Evolutionary conservation across 164 flowering plant species (phyloP).

Genomic region (Paratinospora sagittata): DNA sequence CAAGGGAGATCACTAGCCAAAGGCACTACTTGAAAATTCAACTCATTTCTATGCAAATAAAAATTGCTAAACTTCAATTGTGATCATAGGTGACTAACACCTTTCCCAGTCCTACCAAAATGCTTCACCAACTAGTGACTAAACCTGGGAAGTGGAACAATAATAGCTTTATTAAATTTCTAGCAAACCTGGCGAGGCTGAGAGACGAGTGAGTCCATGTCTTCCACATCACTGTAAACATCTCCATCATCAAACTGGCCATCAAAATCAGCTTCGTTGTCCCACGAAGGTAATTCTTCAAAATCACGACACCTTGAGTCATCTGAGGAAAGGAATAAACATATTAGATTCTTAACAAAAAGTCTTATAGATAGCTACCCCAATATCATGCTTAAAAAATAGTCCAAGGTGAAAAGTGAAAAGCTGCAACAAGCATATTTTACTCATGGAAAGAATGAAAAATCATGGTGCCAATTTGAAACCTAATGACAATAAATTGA

Average conservation of each 20-base stretch:
- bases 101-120: neutral
- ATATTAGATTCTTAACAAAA: neutral
- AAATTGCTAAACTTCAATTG: neutral
- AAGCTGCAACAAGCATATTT: neutral
- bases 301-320: constrained; percentile 36
- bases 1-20: too few relatives aligned
- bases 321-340: constrained; percentile 26
- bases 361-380: neutral
- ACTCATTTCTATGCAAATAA: constrained; percentile 4
- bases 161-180: neutral
- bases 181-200: constrained; percentile 84
- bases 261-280: constrained; percentile 37
- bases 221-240: constrained; percentile 63
- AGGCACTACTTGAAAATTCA: too few relatives aligned
- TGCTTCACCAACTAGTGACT: neutral
- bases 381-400: neutral
- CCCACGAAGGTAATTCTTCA: constrained; percentile 56
- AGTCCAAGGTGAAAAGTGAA: neutral
- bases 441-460: neutral
- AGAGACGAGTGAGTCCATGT: constrained; percentile 51
- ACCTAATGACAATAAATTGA: neutral
- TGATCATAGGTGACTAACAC: neutral
- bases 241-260: constrained; percentile 45
- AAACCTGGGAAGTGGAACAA: neutral
- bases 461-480: neutral